These are phyloP conservation scores for Kodamaea laetipori DNA, from an alignment of 805 yeast species.

Conservation along the genomic window DNA sequence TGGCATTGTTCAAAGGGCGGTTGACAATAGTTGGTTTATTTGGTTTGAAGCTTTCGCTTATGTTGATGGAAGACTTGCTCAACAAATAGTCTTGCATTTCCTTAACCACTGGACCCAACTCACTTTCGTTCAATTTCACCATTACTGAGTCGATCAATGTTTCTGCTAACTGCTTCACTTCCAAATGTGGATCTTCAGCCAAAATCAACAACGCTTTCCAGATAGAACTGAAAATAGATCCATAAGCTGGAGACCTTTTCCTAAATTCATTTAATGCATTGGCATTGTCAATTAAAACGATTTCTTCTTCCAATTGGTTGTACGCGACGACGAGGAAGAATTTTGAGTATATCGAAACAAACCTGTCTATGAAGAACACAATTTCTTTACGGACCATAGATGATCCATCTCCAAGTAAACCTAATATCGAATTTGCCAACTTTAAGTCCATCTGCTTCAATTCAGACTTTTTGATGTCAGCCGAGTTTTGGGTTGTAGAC, in stretches of 20 bases:
- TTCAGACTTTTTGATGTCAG: conserved; percentile 46
- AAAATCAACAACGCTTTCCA: conserved; percentile 84
- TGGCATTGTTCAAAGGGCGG: conserved; percentile 26
- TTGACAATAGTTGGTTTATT: conserved; percentile 37
- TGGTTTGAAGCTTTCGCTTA: conserved; percentile 43
- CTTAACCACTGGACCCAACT: conserved; percentile 60
- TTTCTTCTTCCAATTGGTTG: conserved; percentile 79
- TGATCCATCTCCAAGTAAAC: conserved; percentile 82
- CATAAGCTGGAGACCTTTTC: conserved; percentile 76
- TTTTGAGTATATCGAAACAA: conserved; percentile 66
- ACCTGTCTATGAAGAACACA: conserved; percentile 71
- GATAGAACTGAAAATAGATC: conserved; percentile 78
- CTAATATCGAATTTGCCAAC: conserved; percentile 66
- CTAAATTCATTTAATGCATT: conserved; percentile 62
- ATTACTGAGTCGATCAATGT: conserved; percentile 74
- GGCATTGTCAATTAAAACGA: conserved; percentile 63
- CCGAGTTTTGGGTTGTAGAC: conserved; percentile 17
- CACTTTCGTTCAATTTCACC: conserved; percentile 62
- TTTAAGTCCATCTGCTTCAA: conserved; percentile 68
- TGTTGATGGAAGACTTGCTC: conserved; percentile 48
- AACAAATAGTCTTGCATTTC: conserved; percentile 67
- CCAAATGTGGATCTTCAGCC: conserved; percentile 85
- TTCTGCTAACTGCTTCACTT: conserved; percentile 72
- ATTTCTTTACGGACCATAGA: conserved; percentile 86
- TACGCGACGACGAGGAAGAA: conserved; percentile 87